phyloP scores from a whole-genome alignment of 805 yeast species.

The Kurtzmaniella fragi region DNA sequence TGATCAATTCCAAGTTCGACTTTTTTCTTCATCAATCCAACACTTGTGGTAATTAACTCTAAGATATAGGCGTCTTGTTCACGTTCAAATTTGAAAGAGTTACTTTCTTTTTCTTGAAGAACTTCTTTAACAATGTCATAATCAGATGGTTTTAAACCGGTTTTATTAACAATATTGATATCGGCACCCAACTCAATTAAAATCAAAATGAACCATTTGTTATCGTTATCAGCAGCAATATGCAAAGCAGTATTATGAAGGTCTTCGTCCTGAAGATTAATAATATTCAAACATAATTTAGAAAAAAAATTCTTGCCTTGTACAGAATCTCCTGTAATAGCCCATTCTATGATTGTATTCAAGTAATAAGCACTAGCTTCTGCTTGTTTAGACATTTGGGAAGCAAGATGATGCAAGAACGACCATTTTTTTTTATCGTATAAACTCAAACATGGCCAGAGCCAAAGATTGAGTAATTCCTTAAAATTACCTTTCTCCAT shows the following conservation, averaged over 20 bases:
- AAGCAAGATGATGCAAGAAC: conserved; percentile 80
- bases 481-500: conserved; percentile 75
- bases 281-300: conserved; percentile 13
- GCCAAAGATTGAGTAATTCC: conserved; percentile 54
- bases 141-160: conserved; percentile 83
- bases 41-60: conserved; percentile 29
- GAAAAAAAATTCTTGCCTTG: conserved; percentile 7
- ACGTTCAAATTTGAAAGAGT: conserved; percentile 9
- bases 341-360: conserved; percentile 28
- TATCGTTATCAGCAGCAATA: conserved; percentile 35
- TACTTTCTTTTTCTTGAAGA: conserved; percentile 9
- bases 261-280: conserved; percentile 32
- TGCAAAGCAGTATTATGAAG: conserved; percentile 37
- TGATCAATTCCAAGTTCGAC: conserved; percentile 7
- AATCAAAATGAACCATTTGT: conserved; percentile 32
- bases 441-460: conserved; percentile 56
- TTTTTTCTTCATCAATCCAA: conserved; percentile 27
- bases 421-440: conserved; percentile 65
- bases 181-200: conserved; percentile 39
- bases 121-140: conserved; percentile 62
- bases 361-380: conserved; percentile 33
- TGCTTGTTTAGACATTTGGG: conserved; percentile 28
- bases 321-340: conserved; percentile 9
- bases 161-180: conserved; percentile 68
- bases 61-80: conserved; percentile 23